These are phyloP conservation scores for Cryoendolithus antarcticus DNA, from an alignment of 2,329 filamentous ascomycete species.

Conservation along the genomic window DNA sequence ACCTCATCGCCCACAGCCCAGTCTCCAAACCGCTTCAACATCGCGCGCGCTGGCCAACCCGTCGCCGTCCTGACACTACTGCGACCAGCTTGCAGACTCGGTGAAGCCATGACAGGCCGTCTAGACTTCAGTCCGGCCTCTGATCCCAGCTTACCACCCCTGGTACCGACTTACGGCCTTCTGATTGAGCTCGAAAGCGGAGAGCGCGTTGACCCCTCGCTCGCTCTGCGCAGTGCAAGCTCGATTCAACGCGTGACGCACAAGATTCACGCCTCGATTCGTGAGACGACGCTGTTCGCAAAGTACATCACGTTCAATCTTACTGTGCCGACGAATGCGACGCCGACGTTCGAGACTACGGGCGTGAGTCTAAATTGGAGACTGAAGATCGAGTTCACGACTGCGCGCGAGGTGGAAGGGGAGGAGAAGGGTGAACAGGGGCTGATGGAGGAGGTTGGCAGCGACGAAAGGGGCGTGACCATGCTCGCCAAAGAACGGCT, in stretches of 20 bases:
- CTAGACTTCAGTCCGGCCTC: conserved; percentile 58
- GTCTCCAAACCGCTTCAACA: conserved; percentile 88
- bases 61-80: conserved; percentile 85
- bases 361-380: conserved; percentile 83
- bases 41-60: conserved; percentile 76
- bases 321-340: conserved; percentile 70
- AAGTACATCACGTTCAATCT: conserved; percentile 68
- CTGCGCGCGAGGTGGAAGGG: conserved; percentile 47
- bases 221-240: conserved; percentile 73
- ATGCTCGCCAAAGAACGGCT: conserved; percentile 23
- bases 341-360: conserved; percentile 84
- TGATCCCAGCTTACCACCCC: conserved; percentile 1
- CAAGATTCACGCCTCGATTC: conserved; percentile 63
- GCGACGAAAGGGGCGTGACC: conserved; percentile 23
- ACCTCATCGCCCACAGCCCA: conserved; percentile 44
- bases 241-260: conserved; percentile 80
- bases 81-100: conserved; percentile 75
- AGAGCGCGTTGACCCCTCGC: conserved; percentile 65
- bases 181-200: conserved; percentile 74
- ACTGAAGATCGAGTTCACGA: conserved; percentile 83
- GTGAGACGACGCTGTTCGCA: conserved; percentile 73
- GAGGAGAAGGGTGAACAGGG: conserved; percentile 51
- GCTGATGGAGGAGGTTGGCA: conserved; percentile 23
- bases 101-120: conserved; percentile 71
- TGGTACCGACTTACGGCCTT: conserved; percentile 71